Percentiles rank a stretch among this genome's conserved stretches.
Conservation (phyloP, 2,329 filamentous ascomycete species). For the Thielaviopsis populi region DNA sequence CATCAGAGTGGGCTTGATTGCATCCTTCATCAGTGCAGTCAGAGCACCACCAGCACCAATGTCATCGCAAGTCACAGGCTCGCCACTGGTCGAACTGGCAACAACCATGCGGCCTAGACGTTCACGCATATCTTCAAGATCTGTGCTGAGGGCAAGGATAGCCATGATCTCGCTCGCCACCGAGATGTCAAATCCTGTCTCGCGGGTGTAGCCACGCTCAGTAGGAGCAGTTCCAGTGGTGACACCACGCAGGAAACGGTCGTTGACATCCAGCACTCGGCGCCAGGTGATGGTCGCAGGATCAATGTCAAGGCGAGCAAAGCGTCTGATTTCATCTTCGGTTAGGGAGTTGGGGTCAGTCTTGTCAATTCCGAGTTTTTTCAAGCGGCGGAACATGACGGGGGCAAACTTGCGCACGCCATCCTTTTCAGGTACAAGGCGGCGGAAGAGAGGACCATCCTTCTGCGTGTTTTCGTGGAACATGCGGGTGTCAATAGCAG, state of each 20-base stretch:
- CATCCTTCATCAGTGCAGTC: slow-evolving; percentile 91
- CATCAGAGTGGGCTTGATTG: slow-evolving; percentile 98
- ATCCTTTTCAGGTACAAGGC: slow-evolving; percentile 79
- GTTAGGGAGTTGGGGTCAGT: slow-evolving; percentile 84
- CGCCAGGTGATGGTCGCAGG: slow-evolving; percentile 95
- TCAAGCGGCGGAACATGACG: slow-evolving; percentile 81
- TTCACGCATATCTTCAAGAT: slow-evolving; percentile 77
- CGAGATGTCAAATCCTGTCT: slow-evolving; percentile 94
- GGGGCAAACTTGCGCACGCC: slow-evolving; percentile 75
- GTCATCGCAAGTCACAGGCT: slow-evolving; percentile 91
- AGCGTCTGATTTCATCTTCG: slow-evolving; percentile 70
- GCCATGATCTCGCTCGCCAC: slow-evolving; percentile 98
- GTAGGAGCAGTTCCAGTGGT: slow-evolving; percentile 79
- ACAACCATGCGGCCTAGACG: slow-evolving; percentile 92
- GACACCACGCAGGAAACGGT: slow-evolving; percentile 78
- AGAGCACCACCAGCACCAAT: slow-evolving; percentile 84
- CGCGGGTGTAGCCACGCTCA: slow-evolving; percentile 74
- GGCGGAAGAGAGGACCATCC: slow-evolving; percentile 71
- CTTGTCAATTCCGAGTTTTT: slow-evolving; percentile 93
- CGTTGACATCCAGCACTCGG: slow-evolving; percentile 91
- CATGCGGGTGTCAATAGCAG: slow-evolving; percentile 93
- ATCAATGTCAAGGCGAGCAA: slow-evolving; percentile 92
- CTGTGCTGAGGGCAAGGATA: slow-evolving; percentile 83
- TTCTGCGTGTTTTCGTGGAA: slow-evolving; percentile 97
- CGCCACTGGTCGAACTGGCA: slow-evolving; percentile 67